Evolutionary conservation across 805 yeast genomes (phyloP).

Genomic region (Ogataea salicorniae): DNA sequence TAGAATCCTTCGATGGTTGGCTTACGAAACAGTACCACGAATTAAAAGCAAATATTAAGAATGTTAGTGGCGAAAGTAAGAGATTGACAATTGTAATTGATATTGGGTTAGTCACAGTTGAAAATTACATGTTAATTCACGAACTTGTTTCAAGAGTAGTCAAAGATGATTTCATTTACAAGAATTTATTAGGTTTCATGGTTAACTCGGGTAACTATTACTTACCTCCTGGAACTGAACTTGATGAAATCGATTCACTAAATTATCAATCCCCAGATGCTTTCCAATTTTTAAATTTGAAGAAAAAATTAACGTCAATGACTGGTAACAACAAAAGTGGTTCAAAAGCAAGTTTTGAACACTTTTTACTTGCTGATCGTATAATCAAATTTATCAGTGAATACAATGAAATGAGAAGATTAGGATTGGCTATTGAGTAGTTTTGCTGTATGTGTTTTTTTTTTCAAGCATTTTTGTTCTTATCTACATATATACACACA

Average conservation of each 20-base stretch:
- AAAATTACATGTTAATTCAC: conserved; percentile 4
- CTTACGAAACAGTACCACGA: conserved; percentile 2
- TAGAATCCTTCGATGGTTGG: not conserved
- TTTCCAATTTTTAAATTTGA: conserved; percentile 21
- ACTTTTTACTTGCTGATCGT: conserved; percentile 14
- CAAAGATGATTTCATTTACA: conserved; percentile 13
- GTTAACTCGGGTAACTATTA: conserved; percentile 38
- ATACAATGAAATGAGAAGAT: conserved; percentile 7
- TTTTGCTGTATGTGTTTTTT: too few species aligned
- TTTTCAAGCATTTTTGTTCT: too few species aligned
- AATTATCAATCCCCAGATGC: conserved; percentile 7
- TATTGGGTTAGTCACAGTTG: conserved; percentile 13
- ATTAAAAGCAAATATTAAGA: not conserved
- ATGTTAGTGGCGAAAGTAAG: conserved; percentile 2
- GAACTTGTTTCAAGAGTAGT: conserved; percentile 10
- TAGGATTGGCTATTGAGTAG: not conserved
- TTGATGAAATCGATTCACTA: conserved; percentile 14
- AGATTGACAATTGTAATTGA: conserved; percentile 27
- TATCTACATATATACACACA: too few species aligned
- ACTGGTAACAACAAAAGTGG: conserved; percentile 6
- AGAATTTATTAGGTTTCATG: conserved; percentile 32
- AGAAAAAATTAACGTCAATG: conserved; percentile 17
- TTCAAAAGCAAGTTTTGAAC: conserved; percentile 3
- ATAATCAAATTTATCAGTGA: conserved; percentile 12
- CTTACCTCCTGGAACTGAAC: conserved; percentile 12